Percentiles rank a stretch among this genome's conserved stretches.
phyloP scores from a whole-genome alignment of 495 filamentous ascomycete species.

The Neurospora tetraspora region DNA sequence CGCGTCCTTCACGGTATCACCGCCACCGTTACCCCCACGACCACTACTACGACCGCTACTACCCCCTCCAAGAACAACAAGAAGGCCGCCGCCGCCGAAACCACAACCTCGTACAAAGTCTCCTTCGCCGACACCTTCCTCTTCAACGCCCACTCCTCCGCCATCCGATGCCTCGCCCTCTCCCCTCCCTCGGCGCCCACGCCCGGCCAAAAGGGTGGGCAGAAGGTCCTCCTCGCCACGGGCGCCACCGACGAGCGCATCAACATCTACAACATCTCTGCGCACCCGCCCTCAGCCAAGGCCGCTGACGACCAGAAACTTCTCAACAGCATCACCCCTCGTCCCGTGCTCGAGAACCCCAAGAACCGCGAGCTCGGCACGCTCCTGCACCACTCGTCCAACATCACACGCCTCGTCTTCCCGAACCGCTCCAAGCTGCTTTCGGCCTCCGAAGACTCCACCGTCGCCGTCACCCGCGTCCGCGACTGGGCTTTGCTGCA shows the following conservation, averaged over 20 bases:
- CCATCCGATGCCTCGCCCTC: conserved; percentile 82
- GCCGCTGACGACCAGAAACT: conserved; percentile 33
- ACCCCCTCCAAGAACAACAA: conserved; percentile 3
- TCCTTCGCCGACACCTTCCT: conserved; percentile 90
- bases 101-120: conserved; percentile 25
- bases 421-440: conserved; percentile 83
- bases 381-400: conserved; percentile 73
- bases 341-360: conserved; percentile 66
- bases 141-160: conserved; percentile 83
- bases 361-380: conserved; percentile 81
- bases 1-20: conserved; percentile 86
- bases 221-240: conserved; percentile 77
- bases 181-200: conserved; percentile 61
- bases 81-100: conserved; percentile 1
- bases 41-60: neutral
- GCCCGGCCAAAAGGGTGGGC: conserved; percentile 31
- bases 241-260: conserved; percentile 89
- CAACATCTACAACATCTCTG: conserved; percentile 86
- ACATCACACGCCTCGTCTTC: conserved; percentile 69
- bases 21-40: conserved; percentile 46
- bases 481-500: conserved; percentile 85
- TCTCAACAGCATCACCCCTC: conserved; percentile 53
- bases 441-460: conserved; percentile 74
- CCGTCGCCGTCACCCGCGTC: conserved; percentile 73
- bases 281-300: conserved; percentile 44